These are phyloP conservation scores for Pseudonectria foliicola DNA, from an alignment of 2,329 filamentous ascomycete genomes.

Conservation along the genomic window DNA sequence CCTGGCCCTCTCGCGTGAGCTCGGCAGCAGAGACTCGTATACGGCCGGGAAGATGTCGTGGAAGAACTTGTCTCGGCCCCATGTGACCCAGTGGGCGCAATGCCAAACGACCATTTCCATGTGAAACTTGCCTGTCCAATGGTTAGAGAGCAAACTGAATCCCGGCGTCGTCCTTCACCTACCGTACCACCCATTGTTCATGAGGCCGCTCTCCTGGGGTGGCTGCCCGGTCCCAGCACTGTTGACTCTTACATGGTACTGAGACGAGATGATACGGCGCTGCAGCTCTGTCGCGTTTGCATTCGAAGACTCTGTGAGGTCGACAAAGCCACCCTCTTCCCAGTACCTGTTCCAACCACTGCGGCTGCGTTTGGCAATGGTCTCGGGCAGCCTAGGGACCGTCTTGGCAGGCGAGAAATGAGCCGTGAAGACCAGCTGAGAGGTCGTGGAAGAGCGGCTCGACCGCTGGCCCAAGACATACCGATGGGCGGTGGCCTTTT, in stretches of 20 bases:
- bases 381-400: constrained; percentile 16
- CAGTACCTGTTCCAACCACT: constrained; percentile 30
- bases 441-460: constrained; percentile 2
- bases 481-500: constrained; percentile 22
- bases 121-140: constrained; percentile 28
- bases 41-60: constrained; percentile 32
- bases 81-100: constrained; percentile 32
- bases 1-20: constrained; percentile 29
- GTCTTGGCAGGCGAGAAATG: constrained; percentile 25
- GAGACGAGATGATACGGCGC: constrained; percentile 35
- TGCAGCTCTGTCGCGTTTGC: constrained; percentile 34
- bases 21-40: constrained; percentile 40
- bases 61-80: constrained; percentile 30
- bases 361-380: constrained; percentile 18
- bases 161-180: background rate
- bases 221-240: constrained; percentile 29
- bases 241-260: constrained; percentile 37
- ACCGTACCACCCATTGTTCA: constrained; percentile 42
- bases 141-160: background rate
- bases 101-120: constrained; percentile 40
- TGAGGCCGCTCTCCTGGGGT: constrained; percentile 37
- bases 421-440: constrained; percentile 24
- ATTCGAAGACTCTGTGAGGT: constrained; percentile 30
- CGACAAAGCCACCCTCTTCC: constrained; percentile 34
- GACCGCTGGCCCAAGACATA: constrained; percentile 18